Evolutionary conservation across 2,329 filamentous ascomycete species (phyloP).

Genomic region (Zymoseptoria ardabiliae): DNA sequence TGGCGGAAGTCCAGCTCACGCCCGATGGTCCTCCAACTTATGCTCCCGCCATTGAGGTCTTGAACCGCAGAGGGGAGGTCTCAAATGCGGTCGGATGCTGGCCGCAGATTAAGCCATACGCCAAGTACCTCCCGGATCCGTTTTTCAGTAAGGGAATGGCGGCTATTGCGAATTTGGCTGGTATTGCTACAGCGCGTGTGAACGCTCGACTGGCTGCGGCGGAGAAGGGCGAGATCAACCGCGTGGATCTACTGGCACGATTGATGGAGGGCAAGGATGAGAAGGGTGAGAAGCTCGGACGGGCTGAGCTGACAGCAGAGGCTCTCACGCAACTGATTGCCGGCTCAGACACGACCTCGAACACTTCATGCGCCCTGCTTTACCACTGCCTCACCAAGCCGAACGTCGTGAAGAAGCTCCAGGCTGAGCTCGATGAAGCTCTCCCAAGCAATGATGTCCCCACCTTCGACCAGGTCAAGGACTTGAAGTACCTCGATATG

Average conservation of each 20-base stretch:
- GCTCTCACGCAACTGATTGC: constrained; percentile 83
- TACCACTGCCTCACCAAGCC: constrained; percentile 68
- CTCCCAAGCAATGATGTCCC: constrained; percentile 60
- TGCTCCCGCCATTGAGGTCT: constrained; percentile 65
- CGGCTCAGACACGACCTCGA: constrained; percentile 56
- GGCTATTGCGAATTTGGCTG: constrained; percentile 64
- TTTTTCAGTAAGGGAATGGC: constrained; percentile 31
- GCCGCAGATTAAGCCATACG: constrained; percentile 69
- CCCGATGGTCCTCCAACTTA: constrained; percentile 24
- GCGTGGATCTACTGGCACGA: constrained; percentile 72
- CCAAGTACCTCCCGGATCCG: constrained; percentile 56
- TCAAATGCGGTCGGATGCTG: constrained; percentile 67
- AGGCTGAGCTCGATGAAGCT: constrained; percentile 64
- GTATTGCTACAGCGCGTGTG: constrained; percentile 80
- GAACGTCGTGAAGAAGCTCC: constrained; percentile 63
- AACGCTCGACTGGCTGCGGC: constrained; percentile 64
- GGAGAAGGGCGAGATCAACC: constrained; percentile 46
- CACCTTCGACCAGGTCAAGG: constrained; percentile 62
- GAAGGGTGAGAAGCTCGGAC: constrained; percentile 64
- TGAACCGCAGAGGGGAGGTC: constrained; percentile 83
- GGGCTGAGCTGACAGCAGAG: constrained; percentile 78
- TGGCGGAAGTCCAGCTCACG: constrained; percentile 26
- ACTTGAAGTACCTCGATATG: constrained; percentile 66
- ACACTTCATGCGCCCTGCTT: constrained; percentile 58
- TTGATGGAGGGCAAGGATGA: constrained; percentile 83